These are phyloP conservation scores for Irpex rosettiformis DNA, from an alignment of 1,284 basidiomycete species.

Conservation along the genomic window DNA sequence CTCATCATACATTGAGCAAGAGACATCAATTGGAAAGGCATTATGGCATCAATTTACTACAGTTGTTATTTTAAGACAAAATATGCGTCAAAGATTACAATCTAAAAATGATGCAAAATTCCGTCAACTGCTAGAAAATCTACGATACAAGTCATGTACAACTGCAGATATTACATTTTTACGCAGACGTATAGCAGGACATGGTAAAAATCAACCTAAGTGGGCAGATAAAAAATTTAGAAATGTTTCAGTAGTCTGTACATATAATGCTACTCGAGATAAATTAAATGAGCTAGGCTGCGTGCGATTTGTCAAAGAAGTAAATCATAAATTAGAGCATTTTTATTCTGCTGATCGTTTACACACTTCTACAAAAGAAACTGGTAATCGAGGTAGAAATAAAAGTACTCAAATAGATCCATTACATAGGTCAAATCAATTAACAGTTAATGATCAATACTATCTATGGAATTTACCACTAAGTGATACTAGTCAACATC, in stretches of 20 bases:
- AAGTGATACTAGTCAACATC: conserved; percentile 18
- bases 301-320: too few species aligned
- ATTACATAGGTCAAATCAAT: conserved; percentile 1
- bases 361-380: too few species aligned
- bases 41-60: too few species aligned
- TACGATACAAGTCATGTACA: conserved; percentile 33
- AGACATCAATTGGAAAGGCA: too few species aligned
- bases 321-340: too few species aligned
- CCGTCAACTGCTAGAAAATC: conserved; percentile 23
- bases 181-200: conserved; percentile 17
- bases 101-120: conserved; percentile 26
- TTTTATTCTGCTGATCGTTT: too few species aligned
- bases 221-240: conserved; percentile 21
- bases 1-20: too few species aligned
- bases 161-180: conserved; percentile 30
- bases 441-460: conserved; percentile 19
- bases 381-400: too few species aligned
- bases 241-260: conserved; percentile 31
- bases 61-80: too few species aligned
- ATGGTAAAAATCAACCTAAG: neutral
- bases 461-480: conserved; percentile 27
- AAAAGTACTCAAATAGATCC: too few species aligned
- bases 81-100: too few species aligned
- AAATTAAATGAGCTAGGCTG: too few species aligned
- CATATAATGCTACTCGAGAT: conserved; percentile 28